These are phyloP conservation scores for Vaccinium darrowii DNA, from an alignment of 148 eudicot species.

Conservation along the genomic window DNA sequence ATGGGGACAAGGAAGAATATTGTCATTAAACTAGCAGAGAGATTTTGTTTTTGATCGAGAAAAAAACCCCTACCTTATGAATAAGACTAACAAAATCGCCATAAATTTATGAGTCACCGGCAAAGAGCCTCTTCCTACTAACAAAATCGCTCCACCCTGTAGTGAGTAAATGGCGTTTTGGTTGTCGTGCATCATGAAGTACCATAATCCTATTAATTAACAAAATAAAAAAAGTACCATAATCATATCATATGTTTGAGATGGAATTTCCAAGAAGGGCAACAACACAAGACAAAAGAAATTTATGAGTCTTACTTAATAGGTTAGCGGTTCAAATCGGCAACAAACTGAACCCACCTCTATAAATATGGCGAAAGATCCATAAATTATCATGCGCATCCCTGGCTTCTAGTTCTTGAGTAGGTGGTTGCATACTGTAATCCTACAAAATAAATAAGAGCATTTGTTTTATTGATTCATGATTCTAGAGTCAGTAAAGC, in stretches of 20 bases:
- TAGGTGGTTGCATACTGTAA: constrained; percentile 92
- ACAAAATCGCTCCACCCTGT: constrained; percentile 99
- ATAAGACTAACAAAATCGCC: constrained; percentile 50
- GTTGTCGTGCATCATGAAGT: constrained; percentile 62
- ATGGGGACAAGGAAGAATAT: not conserved
- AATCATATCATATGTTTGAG: not conserved
- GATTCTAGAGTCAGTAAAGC: constrained; percentile 11
- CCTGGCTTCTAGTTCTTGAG: constrained; percentile 89
- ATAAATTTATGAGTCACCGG: constrained; percentile 55
- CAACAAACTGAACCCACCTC: constrained; percentile 52
- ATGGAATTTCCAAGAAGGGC: not conserved
- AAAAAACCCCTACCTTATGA: constrained; percentile 33
- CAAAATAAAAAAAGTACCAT: not conserved
- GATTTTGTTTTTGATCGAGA: constrained; percentile 20
- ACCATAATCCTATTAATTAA: too few species aligned
- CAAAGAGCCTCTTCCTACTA: constrained; percentile 85
- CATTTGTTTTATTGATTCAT: constrained; percentile 4
- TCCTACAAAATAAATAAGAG: constrained; percentile 45
- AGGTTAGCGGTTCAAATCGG: not conserved
- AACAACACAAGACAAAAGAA: not conserved
- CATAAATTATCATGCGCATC: constrained; percentile 86
- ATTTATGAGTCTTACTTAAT: not conserved
- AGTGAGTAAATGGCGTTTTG: constrained; percentile 92
- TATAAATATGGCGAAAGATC: constrained; percentile 97
- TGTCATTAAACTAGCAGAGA: constrained; percentile 28